Evolutionary conservation across 441 rosid genomes (phyloP), one percentile per base, ranked within the genome.

Genomic region (Bocquillonia castaneifolia): DNA sequence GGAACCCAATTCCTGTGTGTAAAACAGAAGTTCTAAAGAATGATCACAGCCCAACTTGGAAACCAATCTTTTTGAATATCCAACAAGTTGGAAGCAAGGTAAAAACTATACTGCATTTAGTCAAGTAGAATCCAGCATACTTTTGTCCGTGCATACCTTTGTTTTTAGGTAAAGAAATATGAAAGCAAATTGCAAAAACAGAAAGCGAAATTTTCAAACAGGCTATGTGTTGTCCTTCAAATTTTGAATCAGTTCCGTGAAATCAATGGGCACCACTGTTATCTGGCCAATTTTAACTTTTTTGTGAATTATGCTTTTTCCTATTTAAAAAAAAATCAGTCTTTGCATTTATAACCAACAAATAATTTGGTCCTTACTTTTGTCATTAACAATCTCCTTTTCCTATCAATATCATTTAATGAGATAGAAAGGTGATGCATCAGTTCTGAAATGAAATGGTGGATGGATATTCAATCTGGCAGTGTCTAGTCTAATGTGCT

Each of bases 61-160:
- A 91, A 72, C 84, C 94, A 53, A 77, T 93, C 63, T 86, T 73
- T 82, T 76, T 93, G 76, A 93, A 84, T 75, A 81, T 85, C 69
- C 96, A 91, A 77, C 97, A 91, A 85, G 86, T 91, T 42, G 97
- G 96, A 80, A 86, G 91, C 85, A 91, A 88, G 96, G 98, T 92
- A 84, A 59, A 34, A 1, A 32, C 51, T 53, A 66, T 44, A 56
- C 57, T 66, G 62, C 22, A 57, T 34, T 37, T 40, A 12, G 57
- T 68, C 34, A 73, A 39, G 48, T 23, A 29, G 39, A 53, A 55
- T 64, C 18, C 48, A 65, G n/a, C 42, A 34, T 73, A 39, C 60
- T 34, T 15, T 31, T 67, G 12, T 23, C 18, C 8, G 7, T 32
- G 8, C 28, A 26, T 67, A 29, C 13, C 18, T 42, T 20, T 6